Evolutionary conservation across 441 rosid genomes (phyloP).

Genomic region (Populus hybrid): DNA sequence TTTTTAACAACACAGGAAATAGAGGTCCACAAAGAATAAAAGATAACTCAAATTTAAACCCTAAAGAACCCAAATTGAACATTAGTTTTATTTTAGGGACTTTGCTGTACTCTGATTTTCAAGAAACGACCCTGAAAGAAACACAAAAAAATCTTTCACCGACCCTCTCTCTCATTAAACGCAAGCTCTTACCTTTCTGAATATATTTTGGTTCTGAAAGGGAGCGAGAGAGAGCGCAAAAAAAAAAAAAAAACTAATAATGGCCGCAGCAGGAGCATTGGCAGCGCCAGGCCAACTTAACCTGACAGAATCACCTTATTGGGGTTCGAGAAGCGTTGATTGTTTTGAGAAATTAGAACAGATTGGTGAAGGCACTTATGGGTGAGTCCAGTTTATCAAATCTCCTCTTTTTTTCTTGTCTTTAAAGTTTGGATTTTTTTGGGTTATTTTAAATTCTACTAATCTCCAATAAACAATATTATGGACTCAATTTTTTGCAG

Average conservation of each 20-base stretch:
- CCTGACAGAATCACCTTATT: slow-evolving; percentile 59
- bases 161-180: neutral
- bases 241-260: too few relatives aligned
- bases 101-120: neutral
- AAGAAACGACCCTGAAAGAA: neutral
- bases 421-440: neutral
- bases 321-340: slow-evolving; percentile 92
- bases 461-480: neutral
- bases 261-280: neutral
- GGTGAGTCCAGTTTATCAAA: slow-evolving; percentile 37
- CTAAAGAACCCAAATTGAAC: neutral
- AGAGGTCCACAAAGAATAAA: neutral
- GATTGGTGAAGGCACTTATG: slow-evolving; percentile 93
- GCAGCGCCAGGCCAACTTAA: slow-evolving; percentile 72
- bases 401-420: neutral
- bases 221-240: neutral
- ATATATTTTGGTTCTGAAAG: neutral
- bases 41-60: neutral
- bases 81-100: neutral
- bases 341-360: slow-evolving; percentile 90
- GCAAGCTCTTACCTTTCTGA: neutral
- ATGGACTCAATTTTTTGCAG: neutral
- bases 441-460: neutral
- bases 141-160: neutral
- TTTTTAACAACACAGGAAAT: neutral